These are phyloP conservation scores for Batkoa obscura DNA, from an alignment of 371 early-diverging fungal species.

Conservation along the genomic window DNA sequence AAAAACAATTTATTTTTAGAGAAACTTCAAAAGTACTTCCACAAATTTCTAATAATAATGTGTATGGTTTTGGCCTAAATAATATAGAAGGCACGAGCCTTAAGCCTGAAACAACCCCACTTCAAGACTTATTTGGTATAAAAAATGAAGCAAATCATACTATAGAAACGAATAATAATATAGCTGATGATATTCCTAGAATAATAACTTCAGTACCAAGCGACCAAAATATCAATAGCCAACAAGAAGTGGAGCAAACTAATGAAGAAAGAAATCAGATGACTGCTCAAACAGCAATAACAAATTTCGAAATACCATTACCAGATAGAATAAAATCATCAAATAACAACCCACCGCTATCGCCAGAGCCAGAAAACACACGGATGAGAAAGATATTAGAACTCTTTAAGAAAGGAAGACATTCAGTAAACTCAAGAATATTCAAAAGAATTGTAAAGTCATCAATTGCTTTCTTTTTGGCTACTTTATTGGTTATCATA, in stretches of 20 bases:
- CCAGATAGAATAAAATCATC: neutral
- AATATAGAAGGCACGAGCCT: too few species aligned
- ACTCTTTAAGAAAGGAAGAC: slow-evolving; percentile 2
- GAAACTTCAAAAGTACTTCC: too few species aligned
- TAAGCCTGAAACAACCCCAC: neutral
- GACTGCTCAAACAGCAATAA: neutral
- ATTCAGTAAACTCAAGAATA: neutral
- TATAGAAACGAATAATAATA: neutral
- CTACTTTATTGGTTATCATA: slow-evolving; percentile 1
- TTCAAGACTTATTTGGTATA: neutral
- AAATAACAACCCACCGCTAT: neutral
- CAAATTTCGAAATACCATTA: neutral
- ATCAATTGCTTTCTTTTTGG: slow-evolving; percentile 5
- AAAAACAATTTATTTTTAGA: too few species aligned
- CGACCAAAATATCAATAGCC: neutral
- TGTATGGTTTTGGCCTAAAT: too few species aligned
- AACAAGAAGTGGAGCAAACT: neutral
- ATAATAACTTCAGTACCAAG: neutral
- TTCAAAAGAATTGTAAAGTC: slow-evolving; percentile 4
- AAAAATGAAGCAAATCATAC: neutral
- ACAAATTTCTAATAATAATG: too few species aligned
- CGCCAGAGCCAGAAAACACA: neutral
- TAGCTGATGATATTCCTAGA: neutral
- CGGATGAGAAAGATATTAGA: neutral
- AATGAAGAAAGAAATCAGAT: neutral